Conservation (phyloP, 2,329 filamentous ascomycete genomes). For the Exophiala sp. region DNA sequence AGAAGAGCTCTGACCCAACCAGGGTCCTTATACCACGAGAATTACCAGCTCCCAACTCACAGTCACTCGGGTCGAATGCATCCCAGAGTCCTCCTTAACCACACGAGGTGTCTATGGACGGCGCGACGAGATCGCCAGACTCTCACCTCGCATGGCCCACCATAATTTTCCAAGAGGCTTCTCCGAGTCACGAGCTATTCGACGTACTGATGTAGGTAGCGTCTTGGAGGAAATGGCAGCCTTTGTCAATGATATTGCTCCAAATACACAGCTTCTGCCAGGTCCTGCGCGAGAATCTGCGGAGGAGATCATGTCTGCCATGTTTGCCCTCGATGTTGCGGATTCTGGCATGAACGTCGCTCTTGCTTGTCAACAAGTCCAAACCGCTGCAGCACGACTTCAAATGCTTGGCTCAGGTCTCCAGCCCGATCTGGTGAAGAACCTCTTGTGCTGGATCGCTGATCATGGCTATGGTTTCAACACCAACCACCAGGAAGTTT, state of each 20-base stretch:
- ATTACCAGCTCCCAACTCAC: constrained; percentile 22
- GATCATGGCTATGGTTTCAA: constrained; percentile 20
- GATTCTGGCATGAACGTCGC: constrained; percentile 21
- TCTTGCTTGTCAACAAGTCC: constrained; percentile 15
- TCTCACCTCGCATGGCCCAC: neutral
- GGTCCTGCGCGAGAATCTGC: constrained; percentile 10
- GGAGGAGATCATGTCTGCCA: constrained; percentile 16
- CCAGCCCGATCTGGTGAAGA: constrained; percentile 16
- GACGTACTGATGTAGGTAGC: constrained; percentile 10
- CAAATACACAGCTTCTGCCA: constrained; percentile 14
- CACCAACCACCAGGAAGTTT: constrained; percentile 15
- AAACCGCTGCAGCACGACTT: constrained; percentile 12
- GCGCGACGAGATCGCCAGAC: constrained; percentile 3
- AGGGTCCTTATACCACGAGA: constrained; percentile 23
- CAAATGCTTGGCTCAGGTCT: constrained; percentile 15
- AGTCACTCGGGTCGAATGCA: constrained; percentile 25
- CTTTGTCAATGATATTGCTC: constrained; percentile 14
- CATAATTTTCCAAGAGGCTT: constrained; percentile 1
- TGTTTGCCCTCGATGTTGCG: constrained; percentile 21
- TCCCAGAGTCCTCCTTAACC: constrained; percentile 18
- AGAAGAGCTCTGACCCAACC: constrained; percentile 4
- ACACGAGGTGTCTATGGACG: constrained; percentile 13
- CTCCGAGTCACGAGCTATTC: constrained; percentile 4
- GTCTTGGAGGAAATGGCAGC: constrained; percentile 6
- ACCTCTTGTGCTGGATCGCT: constrained; percentile 19